Evolutionary conservation across 2,329 filamentous ascomycete species (phyloP).

Genomic region (Neurospora sp.): DNA sequence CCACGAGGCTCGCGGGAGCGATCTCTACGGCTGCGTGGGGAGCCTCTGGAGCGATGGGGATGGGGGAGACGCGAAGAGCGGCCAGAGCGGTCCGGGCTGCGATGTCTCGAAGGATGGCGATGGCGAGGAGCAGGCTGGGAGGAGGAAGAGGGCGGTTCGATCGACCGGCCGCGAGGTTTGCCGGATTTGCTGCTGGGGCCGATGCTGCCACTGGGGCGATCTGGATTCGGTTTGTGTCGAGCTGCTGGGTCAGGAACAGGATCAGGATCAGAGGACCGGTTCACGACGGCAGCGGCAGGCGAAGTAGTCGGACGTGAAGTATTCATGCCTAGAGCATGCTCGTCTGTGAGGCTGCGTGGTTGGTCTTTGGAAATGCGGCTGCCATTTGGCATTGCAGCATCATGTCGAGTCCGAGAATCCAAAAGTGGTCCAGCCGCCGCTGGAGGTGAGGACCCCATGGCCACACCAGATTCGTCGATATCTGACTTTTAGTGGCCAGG

Average conservation of each 20-base stretch:
- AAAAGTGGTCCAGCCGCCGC: background rate
- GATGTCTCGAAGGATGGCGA: conserved; percentile 8
- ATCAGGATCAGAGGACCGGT: conserved; percentile 16
- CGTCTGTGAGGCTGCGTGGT: conserved; percentile 27
- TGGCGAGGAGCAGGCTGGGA: background rate
- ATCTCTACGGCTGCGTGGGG: conserved; percentile 13
- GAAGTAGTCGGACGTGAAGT: conserved; percentile 20
- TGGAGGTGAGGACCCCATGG: conserved; percentile 18
- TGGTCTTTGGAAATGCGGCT: conserved; percentile 22
- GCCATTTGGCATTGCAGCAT: conserved; percentile 33
- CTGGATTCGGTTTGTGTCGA: background rate
- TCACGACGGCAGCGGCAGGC: conserved; percentile 21
- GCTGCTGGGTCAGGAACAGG: conserved; percentile 6
- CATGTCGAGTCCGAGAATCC: conserved; percentile 24
- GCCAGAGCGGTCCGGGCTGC: conserved; percentile 9
- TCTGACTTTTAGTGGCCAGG: conserved; percentile 20
- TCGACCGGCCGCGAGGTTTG: conserved; percentile 2
- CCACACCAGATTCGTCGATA: conserved; percentile 18
- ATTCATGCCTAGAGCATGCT: conserved; percentile 27
- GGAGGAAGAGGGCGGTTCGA: background rate
- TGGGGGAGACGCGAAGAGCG: conserved; percentile 9
- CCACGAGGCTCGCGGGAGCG: conserved; percentile 12
- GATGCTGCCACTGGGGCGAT: background rate
- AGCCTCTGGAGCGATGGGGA: conserved; percentile 8
- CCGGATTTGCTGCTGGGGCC: background rate